Evolutionary conservation across 345 rosid species (phyloP).

Genomic region (Moringa oleifera): DNA sequence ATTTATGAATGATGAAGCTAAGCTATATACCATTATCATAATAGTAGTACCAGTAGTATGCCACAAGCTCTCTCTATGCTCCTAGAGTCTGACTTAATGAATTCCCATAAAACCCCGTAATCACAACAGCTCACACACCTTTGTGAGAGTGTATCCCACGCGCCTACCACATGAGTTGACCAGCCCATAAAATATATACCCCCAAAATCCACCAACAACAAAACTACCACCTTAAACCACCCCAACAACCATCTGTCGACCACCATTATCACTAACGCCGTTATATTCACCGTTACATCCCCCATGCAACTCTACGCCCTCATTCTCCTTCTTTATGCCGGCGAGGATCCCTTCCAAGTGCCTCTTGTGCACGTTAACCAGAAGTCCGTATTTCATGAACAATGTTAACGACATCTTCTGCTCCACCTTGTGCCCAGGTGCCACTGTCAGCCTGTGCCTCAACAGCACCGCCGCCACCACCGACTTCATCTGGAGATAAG

Average conservation of each 20-base stretch:
- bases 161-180: neutral
- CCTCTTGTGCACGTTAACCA: slow-evolving; percentile 55
- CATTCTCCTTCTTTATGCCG: slow-evolving; percentile 24
- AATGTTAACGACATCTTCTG: slow-evolving; percentile 96
- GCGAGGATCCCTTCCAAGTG: slow-evolving; percentile 40
- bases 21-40: too few relatives aligned
- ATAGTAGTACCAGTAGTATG: too few relatives aligned
- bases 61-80: too few relatives aligned
- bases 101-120: too few relatives aligned
- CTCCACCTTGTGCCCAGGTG: slow-evolving; percentile 73
- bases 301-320: slow-evolving; percentile 13
- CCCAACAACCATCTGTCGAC: slow-evolving; percentile 21
- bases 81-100: too few relatives aligned
- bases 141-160: too few relatives aligned
- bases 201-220: slow-evolving; percentile 15
- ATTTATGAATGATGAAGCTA: too few relatives aligned
- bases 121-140: too few relatives aligned
- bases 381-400: slow-evolving; percentile 84
- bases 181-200: slow-evolving; percentile 7
- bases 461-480: slow-evolving; percentile 72
- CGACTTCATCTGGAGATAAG: slow-evolving; percentile 90
- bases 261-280: slow-evolving; percentile 17
- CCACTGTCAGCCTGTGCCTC: slow-evolving; percentile 63
- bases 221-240: slow-evolving; percentile 18
- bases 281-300: slow-evolving; percentile 27